Conservation (phyloP, 2,329 filamentous ascomycete species). For the Pyrenochaeta sp. region DNA sequence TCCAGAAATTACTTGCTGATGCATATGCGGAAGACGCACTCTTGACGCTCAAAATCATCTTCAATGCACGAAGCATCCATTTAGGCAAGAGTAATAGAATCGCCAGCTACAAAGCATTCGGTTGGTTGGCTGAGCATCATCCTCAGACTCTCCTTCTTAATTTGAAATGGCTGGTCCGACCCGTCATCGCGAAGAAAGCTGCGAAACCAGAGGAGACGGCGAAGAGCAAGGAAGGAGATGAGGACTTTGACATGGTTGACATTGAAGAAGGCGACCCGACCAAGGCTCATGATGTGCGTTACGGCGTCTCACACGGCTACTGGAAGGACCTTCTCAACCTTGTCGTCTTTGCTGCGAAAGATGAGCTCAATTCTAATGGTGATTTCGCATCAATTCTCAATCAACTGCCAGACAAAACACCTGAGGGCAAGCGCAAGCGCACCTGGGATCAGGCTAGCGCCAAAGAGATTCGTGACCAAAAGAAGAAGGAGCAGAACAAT, state of each 20-base stretch:
- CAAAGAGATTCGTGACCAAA: conserved; percentile 37
- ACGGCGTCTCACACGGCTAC: conserved; percentile 64
- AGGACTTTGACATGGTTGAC: conserved; percentile 56
- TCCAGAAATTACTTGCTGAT: conserved; percentile 55
- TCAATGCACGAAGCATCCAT: conserved; percentile 69
- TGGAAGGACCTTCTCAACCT: conserved; percentile 70
- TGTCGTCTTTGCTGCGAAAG: conserved; percentile 61
- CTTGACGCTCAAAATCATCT: conserved; percentile 66
- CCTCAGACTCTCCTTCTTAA: conserved; percentile 64
- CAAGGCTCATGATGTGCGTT: conserved; percentile 37
- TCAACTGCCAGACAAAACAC: conserved; percentile 35
- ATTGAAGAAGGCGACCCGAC: conserved; percentile 42
- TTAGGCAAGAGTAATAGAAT: conserved; percentile 62
- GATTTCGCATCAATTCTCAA: conserved; percentile 55
- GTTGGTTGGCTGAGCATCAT: conserved; percentile 65
- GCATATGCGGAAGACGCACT: conserved; percentile 62
- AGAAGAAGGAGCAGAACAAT: conserved; percentile 53
- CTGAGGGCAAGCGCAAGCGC: conserved; percentile 20
- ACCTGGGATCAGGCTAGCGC: conserved; percentile 31
- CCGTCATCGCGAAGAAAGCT: conserved; percentile 64
- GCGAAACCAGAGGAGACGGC: conserved; percentile 29
- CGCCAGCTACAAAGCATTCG: conserved; percentile 62
- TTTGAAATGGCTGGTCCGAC: conserved; percentile 64
- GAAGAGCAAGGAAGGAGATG: conserved; percentile 22
- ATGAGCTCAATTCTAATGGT: conserved; percentile 54